Conservation (phyloP, 257 asterid genomes). For the Cruciata laevipes region DNA sequence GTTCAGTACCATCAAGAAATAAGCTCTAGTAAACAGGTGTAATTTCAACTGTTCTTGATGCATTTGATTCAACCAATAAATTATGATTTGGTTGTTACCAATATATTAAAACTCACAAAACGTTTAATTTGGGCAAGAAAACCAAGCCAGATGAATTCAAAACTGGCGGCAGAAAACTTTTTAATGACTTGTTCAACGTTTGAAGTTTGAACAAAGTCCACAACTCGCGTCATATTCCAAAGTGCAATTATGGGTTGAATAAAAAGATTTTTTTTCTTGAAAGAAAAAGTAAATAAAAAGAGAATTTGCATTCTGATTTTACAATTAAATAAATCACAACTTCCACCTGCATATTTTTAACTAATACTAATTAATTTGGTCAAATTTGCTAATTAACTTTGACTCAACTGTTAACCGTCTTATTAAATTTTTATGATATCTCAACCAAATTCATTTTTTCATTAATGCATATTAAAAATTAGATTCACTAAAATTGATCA, state of each 20-base stretch:
- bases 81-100: background rate
- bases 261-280: background rate
- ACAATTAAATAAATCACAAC: background rate
- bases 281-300: too few relatives aligned
- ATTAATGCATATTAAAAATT: too few relatives aligned
- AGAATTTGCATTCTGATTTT: background rate
- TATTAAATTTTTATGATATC: too few relatives aligned
- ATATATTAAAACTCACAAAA: background rate
- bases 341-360: background rate
- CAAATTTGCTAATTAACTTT: background rate
- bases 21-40: too few relatives aligned
- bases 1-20: too few relatives aligned
- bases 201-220: background rate
- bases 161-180: background rate
- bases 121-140: background rate
- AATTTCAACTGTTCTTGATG: too few relatives aligned
- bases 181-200: constrained; percentile 8
- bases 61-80: background rate
- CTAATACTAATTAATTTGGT: background rate
- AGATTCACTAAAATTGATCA: too few relatives aligned
- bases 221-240: background rate
- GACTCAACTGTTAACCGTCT: background rate
- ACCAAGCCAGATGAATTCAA: background rate
- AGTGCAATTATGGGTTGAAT: background rate
- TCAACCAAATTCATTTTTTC: background rate